phyloP scores from a whole-genome alignment of 371 early-diverging fungal genomes.

The Lichtheimia ramosa region DNA sequence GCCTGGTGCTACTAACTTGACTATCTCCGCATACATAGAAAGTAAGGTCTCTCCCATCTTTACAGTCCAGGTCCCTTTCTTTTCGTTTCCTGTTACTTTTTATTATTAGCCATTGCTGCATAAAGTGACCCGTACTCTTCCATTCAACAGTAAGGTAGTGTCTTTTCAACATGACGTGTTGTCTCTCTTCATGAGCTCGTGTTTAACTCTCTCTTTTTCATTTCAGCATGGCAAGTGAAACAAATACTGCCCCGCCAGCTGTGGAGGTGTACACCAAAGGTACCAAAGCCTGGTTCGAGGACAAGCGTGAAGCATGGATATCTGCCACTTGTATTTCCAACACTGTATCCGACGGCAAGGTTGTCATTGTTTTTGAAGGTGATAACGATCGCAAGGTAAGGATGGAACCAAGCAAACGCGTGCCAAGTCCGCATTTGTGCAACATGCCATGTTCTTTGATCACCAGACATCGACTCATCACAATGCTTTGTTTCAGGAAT shows the following conservation, averaged over 20 bases:
- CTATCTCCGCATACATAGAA: too few relatives aligned
- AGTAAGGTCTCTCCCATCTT: too few relatives aligned
- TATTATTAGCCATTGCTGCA: too few relatives aligned
- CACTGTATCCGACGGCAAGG: conserved; percentile 42
- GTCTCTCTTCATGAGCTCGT: neutral
- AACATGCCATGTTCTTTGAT: neutral
- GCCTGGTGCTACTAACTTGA: too few relatives aligned
- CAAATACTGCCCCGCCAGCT: conserved; percentile 21
- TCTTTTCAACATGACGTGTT: too few relatives aligned
- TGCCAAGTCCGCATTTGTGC: neutral
- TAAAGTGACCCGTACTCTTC: too few relatives aligned
- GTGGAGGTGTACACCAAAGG: conserved; percentile 69
- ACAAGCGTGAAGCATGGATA: conserved; percentile 81
- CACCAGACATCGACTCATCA: neutral
- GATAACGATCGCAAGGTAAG: conserved; percentile 55
- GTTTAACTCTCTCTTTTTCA: neutral
- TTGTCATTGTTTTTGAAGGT: conserved; percentile 61
- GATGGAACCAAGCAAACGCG: neutral
- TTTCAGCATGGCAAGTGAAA: conserved; percentile 8
- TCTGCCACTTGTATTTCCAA: conserved; percentile 62
- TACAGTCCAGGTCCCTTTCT: too few relatives aligned
- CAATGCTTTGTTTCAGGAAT: conserved; percentile 51
- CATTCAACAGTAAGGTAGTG: too few relatives aligned
- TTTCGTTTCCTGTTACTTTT: too few relatives aligned
- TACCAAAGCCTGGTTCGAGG: conserved; percentile 86